Conservation (phyloP, 2,329 filamentous ascomycete genomes). For the Pyricularia grisea region DNA sequence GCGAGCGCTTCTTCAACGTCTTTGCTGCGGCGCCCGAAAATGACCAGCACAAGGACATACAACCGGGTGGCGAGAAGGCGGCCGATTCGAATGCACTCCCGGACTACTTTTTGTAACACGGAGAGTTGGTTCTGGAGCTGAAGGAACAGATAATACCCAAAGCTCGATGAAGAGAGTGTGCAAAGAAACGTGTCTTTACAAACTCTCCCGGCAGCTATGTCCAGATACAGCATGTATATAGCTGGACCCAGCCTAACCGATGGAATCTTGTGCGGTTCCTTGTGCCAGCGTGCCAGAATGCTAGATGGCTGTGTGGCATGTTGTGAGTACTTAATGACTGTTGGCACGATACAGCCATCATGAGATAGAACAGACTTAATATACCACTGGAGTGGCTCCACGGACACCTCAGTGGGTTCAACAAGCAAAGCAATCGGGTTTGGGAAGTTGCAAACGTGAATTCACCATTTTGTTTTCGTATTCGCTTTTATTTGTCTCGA, state of each 20-base stretch:
- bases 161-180: background rate
- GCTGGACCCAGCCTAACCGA: background rate
- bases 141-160: background rate
- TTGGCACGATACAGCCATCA: background rate
- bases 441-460: background rate
- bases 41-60: constrained; percentile 78
- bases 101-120: constrained; percentile 57
- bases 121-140: background rate
- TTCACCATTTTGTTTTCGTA: background rate
- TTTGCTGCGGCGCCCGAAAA: constrained; percentile 97
- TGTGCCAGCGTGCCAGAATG: background rate
- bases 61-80: constrained; percentile 63
- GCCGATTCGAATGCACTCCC: constrained; percentile 54
- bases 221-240: background rate
- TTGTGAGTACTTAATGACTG: background rate
- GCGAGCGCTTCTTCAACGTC: constrained; percentile 93
- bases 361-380: background rate
- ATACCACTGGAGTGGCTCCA: background rate
- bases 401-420: background rate
- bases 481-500: background rate
- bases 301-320: background rate
- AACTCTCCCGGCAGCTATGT: background rate
- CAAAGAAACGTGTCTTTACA: background rate
- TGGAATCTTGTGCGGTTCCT: background rate
- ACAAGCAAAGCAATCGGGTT: background rate